Conservation (phyloP, 78 protist genomes). For the Neovahlkampfia damariscottae region DNA sequence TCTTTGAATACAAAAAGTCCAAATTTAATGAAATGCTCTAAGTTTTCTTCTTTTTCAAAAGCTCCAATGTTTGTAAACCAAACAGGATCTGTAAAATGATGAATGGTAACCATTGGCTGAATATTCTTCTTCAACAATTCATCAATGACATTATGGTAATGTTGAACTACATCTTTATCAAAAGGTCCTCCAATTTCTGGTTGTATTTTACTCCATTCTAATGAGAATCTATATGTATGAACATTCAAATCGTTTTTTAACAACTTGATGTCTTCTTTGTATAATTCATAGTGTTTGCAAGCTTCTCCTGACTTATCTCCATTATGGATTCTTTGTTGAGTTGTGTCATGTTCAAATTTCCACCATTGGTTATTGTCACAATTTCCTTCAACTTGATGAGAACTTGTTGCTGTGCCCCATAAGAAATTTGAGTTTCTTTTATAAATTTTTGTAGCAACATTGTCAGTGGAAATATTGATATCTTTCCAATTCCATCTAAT, state of each 20-base stretch:
- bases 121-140: neutral
- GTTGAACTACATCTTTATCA: neutral
- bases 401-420: constrained; percentile 16
- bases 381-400: constrained; percentile 16
- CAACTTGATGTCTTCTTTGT: neutral
- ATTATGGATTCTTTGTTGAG: no score
- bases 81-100: constrained; percentile 14
- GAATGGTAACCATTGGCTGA: constrained; percentile 18
- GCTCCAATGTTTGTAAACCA: constrained; percentile 8
- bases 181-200: neutral
- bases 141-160: neutral
- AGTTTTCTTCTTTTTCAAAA: neutral
- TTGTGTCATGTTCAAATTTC: neutral
- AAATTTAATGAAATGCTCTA: neutral
- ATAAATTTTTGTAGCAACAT: no score
- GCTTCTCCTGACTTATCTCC: constrained; percentile 6
- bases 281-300: neutral
- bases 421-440: neutral
- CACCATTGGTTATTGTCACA: constrained; percentile 4
- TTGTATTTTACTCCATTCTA: constrained; percentile 15
- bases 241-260: neutral
- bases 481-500: neutral
- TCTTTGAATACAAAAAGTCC: neutral
- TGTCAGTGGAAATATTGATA: no score
- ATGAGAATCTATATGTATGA: neutral